Evolutionary conservation across 305 asterid genomes (phyloP).

Genomic region (Striga hermonthica): DNA sequence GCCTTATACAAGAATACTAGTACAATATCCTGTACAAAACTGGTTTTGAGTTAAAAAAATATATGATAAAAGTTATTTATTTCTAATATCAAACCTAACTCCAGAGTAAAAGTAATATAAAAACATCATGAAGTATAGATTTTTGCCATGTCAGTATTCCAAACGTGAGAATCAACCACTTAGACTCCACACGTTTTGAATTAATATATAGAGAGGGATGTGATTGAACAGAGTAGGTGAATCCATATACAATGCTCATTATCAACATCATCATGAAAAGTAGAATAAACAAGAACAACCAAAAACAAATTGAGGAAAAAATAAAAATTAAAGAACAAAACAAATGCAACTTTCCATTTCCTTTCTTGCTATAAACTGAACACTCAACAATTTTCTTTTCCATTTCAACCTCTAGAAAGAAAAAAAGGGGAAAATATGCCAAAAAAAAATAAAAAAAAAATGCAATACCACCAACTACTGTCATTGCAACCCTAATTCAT

Average conservation of each 20-base stretch:
- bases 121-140: too few species aligned
- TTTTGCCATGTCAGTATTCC: too few species aligned
- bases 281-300: not conserved
- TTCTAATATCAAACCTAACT: too few species aligned
- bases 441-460: constrained; percentile 28
- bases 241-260: not conserved
- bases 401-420: constrained; percentile 30
- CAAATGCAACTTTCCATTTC: constrained; percentile 27
- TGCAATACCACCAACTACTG: not conserved
- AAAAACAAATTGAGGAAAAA: constrained; percentile 9
- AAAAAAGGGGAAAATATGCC: constrained; percentile 26
- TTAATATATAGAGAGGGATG: too few species aligned
- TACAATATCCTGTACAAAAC: too few species aligned
- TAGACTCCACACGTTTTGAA: too few species aligned
- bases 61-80: too few species aligned
- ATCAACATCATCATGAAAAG: not conserved
- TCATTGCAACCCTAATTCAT: constrained; percentile 33
- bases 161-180: too few species aligned
- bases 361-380: constrained; percentile 38
- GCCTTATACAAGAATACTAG: too few species aligned
- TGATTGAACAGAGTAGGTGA: not conserved
- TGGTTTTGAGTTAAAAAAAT: too few species aligned
- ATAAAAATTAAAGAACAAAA: not conserved
- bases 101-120: too few species aligned
- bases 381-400: constrained; percentile 31